phyloP scores from a whole-genome alignment of 352 stramenopile species.

The Thalassiosira mediterranea region DNA sequence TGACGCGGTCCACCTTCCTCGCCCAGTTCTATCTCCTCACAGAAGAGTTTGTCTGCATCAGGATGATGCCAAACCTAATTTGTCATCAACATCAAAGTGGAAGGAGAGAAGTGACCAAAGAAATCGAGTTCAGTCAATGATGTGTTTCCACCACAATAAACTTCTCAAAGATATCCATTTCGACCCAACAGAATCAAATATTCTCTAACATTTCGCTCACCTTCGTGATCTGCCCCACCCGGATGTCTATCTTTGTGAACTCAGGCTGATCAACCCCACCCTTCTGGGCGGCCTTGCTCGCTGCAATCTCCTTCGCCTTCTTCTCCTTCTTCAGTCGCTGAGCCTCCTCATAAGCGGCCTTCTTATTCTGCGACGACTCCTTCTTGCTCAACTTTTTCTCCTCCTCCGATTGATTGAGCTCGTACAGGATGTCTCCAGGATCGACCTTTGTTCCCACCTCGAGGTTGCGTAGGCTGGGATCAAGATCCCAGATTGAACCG shows the following conservation, averaged over 20 bases:
- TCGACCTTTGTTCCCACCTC: constrained; percentile 88
- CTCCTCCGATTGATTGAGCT: constrained; percentile 79
- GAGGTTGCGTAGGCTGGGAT: constrained; percentile 86
- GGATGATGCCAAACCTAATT: constrained; percentile 86
- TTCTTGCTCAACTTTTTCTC: constrained; percentile 66
- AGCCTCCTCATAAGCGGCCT: constrained; percentile 72
- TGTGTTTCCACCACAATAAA: no score
- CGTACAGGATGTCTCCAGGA: constrained; percentile 94
- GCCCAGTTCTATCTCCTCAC: constrained; percentile 98
- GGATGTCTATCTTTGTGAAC: constrained; percentile 88
- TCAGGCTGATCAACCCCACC: constrained; percentile 77
- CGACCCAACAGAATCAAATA: background rate
- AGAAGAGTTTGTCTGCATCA: constrained; percentile 94
- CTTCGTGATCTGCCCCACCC: constrained; percentile 87
- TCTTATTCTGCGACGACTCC: constrained; percentile 70
- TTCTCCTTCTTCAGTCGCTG: constrained; percentile 80
- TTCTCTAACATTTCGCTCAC: constrained; percentile 33
- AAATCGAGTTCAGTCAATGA: background rate
- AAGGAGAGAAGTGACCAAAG: background rate
- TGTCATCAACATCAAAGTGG: constrained; percentile 4
- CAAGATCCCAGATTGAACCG: constrained; percentile 56
- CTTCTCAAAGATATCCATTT: no score
- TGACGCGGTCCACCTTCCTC: constrained; percentile 87
- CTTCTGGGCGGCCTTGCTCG: constrained; percentile 57
- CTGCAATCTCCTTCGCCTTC: constrained; percentile 74